Evolutionary conservation across 2,329 filamentous ascomycete genomes (phyloP).

Genomic region (Talaromyces pinophilus): DNA sequence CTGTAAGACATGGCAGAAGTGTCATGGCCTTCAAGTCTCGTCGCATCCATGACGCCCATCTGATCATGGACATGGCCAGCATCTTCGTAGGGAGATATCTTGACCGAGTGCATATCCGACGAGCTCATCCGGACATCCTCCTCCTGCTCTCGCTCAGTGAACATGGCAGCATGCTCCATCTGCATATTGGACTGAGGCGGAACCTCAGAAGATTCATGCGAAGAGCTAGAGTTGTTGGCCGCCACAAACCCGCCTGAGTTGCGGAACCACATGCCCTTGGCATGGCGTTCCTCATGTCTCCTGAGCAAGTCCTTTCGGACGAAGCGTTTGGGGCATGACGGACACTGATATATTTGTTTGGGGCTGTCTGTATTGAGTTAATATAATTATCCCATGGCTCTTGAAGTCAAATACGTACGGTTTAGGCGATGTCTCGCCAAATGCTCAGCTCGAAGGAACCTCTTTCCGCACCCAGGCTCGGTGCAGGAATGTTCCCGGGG

Average conservation of each 20-base stretch:
- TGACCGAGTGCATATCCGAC: slow-evolving; percentile 8
- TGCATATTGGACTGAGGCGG: neutral
- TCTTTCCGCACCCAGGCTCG: slow-evolving; percentile 27
- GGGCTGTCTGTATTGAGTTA: slow-evolving; percentile 20
- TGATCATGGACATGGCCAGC: neutral
- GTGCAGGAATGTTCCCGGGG: slow-evolving; percentile 26
- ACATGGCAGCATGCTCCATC: slow-evolving; percentile 21
- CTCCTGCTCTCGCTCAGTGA: slow-evolving; percentile 21
- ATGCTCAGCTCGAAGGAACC: slow-evolving; percentile 27
- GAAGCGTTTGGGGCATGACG: slow-evolving; percentile 28
- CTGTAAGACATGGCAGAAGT: neutral
- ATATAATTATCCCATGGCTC: no score
- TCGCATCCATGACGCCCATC: neutral
- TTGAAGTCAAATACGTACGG: slow-evolving; percentile 19
- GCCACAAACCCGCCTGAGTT: slow-evolving; percentile 29
- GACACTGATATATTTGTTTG: slow-evolving; percentile 28
- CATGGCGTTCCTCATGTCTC: slow-evolving; percentile 32
- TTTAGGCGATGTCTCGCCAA: slow-evolving; percentile 27
- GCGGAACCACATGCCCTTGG: slow-evolving; percentile 32
- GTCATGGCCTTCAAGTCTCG: neutral
- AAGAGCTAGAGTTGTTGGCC: neutral
- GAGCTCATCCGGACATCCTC: slow-evolving; percentile 16
- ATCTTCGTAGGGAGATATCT: slow-evolving; percentile 13
- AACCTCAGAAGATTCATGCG: slow-evolving; percentile 7
- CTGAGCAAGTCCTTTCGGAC: slow-evolving; percentile 31